Evolutionary conservation across 257 asterid species (phyloP).

Genomic region (Solanum appendiculatum): DNA sequence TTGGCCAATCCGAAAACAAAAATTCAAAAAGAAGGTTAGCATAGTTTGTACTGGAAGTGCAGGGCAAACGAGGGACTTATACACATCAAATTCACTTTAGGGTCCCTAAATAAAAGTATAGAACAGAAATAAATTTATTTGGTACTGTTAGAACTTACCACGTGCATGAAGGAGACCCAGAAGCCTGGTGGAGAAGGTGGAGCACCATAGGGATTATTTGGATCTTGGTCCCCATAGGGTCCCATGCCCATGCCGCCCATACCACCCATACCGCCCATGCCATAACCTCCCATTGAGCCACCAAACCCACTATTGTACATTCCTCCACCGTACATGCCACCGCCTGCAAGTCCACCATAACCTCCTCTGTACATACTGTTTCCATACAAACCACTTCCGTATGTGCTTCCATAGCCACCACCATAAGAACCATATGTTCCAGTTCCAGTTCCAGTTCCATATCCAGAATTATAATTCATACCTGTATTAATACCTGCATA

Average conservation of each 20-base stretch:
- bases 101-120: neutral
- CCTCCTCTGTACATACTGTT: slow-evolving; percentile 85
- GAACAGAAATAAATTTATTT: neutral
- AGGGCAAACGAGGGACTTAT: neutral
- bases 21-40: neutral
- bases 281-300: slow-evolving; percentile 60
- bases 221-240: slow-evolving; percentile 79
- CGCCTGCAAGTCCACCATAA: slow-evolving; percentile 67
- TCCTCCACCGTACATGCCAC: slow-evolving; percentile 81
- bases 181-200: slow-evolving; percentile 84
- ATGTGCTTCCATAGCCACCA: slow-evolving; percentile 45
- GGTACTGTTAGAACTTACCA: slow-evolving; percentile 41
- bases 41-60: neutral
- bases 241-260: slow-evolving; percentile 60
- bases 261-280: slow-evolving; percentile 21
- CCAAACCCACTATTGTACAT: slow-evolving; percentile 68
- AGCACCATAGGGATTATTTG: slow-evolving; percentile 87
- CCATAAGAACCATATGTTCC: slow-evolving; percentile 17
- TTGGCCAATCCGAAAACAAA: neutral
- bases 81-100: neutral
- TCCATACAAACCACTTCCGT: slow-evolving; percentile 82
- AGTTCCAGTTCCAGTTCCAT: slow-evolving; percentile 41
- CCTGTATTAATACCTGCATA: slow-evolving; percentile 56
- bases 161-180: slow-evolving; percentile 89
- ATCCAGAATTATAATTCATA: slow-evolving; percentile 51